These are phyloP conservation scores for Meyerozyma guilliermondii DNA, from an alignment of 1,139 yeast species.

Conservation along the genomic window DNA sequence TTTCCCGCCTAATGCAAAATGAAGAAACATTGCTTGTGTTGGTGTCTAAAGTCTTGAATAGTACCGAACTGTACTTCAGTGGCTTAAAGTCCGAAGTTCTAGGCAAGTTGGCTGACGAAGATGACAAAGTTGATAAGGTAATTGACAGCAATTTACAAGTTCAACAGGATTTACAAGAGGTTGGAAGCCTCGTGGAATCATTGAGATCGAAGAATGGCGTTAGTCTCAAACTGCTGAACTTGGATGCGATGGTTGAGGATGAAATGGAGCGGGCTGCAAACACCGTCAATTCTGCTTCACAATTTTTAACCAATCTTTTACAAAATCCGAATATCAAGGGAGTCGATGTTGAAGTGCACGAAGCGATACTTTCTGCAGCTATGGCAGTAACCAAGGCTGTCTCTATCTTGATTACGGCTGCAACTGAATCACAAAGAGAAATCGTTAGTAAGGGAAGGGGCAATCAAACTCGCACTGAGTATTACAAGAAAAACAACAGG, in stretches of 20 bases:
- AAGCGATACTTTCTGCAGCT: slow-evolving; percentile 74
- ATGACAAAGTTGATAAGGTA: slow-evolving; percentile 69
- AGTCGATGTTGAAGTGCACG: slow-evolving; percentile 67
- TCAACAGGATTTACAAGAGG: slow-evolving; percentile 63
- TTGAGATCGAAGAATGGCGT: slow-evolving; percentile 41
- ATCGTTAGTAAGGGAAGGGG: slow-evolving; percentile 74
- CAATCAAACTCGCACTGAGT: slow-evolving; percentile 61
- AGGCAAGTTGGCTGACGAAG: slow-evolving; percentile 47
- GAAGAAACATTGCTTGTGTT: slow-evolving; percentile 45
- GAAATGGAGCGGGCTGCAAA: slow-evolving; percentile 72
- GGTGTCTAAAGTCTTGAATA: slow-evolving; percentile 56
- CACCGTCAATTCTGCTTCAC: slow-evolving; percentile 63
- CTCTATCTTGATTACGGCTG: slow-evolving; percentile 64
- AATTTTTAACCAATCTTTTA: slow-evolving; percentile 52
- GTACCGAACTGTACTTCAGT: slow-evolving; percentile 58
- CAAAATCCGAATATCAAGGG: slow-evolving; percentile 52
- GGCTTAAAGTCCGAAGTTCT: slow-evolving; percentile 54
- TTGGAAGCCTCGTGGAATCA: slow-evolving; percentile 52
- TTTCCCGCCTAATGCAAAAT: slow-evolving; percentile 49
- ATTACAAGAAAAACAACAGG: slow-evolving; percentile 80
- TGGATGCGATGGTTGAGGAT: slow-evolving; percentile 64
- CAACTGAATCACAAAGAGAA: slow-evolving; percentile 79
- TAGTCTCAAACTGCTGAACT: slow-evolving; percentile 44
- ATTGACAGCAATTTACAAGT: slow-evolving; percentile 72
- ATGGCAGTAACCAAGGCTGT: slow-evolving; percentile 80